Evolutionary conservation across 2,329 filamentous ascomycete species (phyloP).

Genomic region (Fusarium setosum): DNA sequence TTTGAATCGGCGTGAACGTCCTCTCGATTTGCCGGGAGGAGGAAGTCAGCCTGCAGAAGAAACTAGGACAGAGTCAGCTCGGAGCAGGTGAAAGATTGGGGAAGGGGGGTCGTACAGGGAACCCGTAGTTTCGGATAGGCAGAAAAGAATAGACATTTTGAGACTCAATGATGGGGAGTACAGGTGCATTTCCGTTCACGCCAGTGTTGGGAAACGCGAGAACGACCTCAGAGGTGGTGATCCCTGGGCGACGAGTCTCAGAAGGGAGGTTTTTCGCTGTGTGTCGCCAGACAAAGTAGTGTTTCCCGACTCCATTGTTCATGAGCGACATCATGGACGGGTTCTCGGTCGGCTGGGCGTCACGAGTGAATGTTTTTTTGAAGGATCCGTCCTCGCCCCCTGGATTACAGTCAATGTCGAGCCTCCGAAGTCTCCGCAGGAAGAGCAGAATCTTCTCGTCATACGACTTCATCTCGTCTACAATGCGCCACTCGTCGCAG

Average conservation of each 20-base stretch:
- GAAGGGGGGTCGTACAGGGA: conserved; percentile 21
- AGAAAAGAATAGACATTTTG: conserved; percentile 17
- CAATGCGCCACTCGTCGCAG: conserved; percentile 3
- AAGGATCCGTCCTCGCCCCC: not conserved
- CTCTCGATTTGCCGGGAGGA: conserved; percentile 39
- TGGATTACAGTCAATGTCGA: conserved; percentile 13
- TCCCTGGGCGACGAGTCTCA: not conserved
- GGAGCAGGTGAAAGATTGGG: not conserved
- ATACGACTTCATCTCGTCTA: conserved; percentile 34
- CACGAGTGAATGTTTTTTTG: not conserved
- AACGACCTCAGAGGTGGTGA: not conserved
- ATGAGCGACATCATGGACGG: not conserved
- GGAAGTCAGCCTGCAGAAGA: conserved; percentile 42
- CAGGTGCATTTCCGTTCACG: not conserved
- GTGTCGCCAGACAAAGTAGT: conserved; percentile 1
- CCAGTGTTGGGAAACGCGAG: not conserved
- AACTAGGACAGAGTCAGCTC: conserved; percentile 24
- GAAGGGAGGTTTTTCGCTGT: not conserved
- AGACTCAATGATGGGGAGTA: not conserved
- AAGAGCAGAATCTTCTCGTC: conserved; percentile 46
- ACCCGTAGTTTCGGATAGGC: conserved; percentile 26
- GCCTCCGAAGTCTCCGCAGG: conserved; percentile 41
- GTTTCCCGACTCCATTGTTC: not conserved
- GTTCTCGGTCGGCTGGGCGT: not conserved
- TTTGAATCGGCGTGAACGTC: conserved; percentile 28